phyloP scores from a whole-genome alignment of 1,284 basidiomycete genomes.

The Caloboletus firmus region DNA sequence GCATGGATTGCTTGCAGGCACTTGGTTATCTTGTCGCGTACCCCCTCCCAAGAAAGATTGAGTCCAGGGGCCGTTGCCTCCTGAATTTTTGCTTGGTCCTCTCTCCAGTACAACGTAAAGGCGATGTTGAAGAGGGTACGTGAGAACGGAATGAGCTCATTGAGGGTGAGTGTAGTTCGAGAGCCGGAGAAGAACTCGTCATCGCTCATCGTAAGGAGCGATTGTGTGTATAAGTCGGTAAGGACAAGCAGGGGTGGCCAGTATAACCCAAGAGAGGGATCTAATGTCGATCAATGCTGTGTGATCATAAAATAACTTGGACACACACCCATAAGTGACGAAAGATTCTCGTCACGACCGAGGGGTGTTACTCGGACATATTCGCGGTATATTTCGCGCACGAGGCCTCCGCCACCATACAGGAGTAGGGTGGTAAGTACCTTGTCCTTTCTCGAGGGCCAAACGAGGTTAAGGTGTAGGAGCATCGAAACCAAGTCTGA shows the following conservation, averaged over 20 bases:
- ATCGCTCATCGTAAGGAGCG: slow-evolving; percentile 90
- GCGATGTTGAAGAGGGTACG: slow-evolving; percentile 75
- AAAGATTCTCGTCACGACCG: slow-evolving; percentile 49
- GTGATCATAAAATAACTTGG: slow-evolving; percentile 5
- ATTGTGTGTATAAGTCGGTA: slow-evolving; percentile 81
- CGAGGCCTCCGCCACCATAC: slow-evolving; percentile 57
- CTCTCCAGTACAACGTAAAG: slow-evolving; percentile 80
- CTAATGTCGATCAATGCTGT: slow-evolving; percentile 31
- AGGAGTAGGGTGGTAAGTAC: slow-evolving; percentile 51
- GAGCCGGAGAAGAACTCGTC: slow-evolving; percentile 83
- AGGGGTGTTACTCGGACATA: slow-evolving; percentile 62
- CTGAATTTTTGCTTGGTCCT: slow-evolving; percentile 47
- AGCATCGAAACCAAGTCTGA: slow-evolving; percentile 50
- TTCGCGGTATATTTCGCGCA: slow-evolving; percentile 73
- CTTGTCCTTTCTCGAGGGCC: slow-evolving; percentile 58
- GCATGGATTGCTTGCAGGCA: slow-evolving; percentile 81
- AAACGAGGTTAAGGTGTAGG: slow-evolving; percentile 52
- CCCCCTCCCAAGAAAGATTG: slow-evolving; percentile 36
- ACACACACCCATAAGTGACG: slow-evolving; percentile 41
- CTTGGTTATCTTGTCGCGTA: slow-evolving; percentile 68
- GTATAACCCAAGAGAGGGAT: slow-evolving; percentile 44
- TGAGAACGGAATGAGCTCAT: slow-evolving; percentile 77
- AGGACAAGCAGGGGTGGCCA: slow-evolving; percentile 80
- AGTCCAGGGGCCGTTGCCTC: slow-evolving; percentile 46
- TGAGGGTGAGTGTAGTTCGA: slow-evolving; percentile 57